phyloP scores from a whole-genome alignment of 2,329 filamentous ascomycete species.

The Pestalotiopsis sp. region DNA sequence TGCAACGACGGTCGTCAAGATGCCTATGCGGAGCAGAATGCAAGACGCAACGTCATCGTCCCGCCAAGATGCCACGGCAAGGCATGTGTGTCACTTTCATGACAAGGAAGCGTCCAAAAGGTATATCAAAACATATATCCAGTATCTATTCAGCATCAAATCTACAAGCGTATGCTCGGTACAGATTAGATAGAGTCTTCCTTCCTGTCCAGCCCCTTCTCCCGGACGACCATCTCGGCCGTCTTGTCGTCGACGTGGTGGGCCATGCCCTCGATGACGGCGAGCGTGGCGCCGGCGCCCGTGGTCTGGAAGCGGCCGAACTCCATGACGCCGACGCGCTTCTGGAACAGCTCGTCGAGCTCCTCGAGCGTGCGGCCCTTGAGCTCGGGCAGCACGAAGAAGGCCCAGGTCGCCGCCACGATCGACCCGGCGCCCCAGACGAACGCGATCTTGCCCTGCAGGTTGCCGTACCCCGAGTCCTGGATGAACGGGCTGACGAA shows the following conservation, averaged over 20 bases:
- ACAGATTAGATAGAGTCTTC: not conserved
- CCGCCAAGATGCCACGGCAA: too few species aligned
- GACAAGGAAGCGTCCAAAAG: too few species aligned
- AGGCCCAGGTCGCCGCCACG: conserved; percentile 27
- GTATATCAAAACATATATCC: not conserved
- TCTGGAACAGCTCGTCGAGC: conserved; percentile 33
- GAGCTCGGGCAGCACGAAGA: conserved; percentile 34
- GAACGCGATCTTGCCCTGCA: conserved; percentile 27
- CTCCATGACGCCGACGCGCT: conserved; percentile 4
- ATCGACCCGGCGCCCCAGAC: conserved; percentile 31
- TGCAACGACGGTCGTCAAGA: too few species aligned
- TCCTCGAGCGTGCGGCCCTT: conserved; percentile 33
- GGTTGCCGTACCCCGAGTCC: conserved; percentile 25
- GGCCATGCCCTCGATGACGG: conserved; percentile 9
- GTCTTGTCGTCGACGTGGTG: conserved; percentile 2
- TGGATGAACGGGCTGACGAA: conserved; percentile 35
- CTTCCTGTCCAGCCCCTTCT: conserved; percentile 7
- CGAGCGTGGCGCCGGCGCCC: conserved; percentile 7
- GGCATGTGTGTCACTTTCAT: too few species aligned
- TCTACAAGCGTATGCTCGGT: not conserved
- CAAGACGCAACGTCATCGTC: too few species aligned
- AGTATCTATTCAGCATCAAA: not conserved
- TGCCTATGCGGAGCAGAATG: too few species aligned
- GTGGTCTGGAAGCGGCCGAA: conserved; percentile 13
- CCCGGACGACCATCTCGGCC: not conserved